Evolutionary conservation across 2,329 filamentous ascomycete species (phyloP).

Genomic region (Beauveria caledonica): DNA sequence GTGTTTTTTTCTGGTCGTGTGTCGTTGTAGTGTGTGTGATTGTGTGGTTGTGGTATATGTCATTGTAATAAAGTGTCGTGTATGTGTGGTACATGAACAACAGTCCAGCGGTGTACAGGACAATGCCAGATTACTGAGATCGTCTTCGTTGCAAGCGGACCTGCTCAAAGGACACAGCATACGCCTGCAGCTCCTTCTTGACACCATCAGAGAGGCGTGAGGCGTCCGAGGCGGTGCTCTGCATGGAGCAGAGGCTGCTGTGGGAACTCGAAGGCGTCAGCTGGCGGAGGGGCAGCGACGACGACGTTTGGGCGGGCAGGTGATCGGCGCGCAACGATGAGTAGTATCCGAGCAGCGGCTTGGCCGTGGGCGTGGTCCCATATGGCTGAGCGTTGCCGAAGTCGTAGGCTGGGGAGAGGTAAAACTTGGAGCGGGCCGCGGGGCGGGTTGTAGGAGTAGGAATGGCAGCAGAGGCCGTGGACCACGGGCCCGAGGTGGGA

Average conservation of each 20-base stretch:
- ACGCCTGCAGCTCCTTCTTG: conserved; percentile 71
- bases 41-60: conserved; percentile 16
- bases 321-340: conserved; percentile 21
- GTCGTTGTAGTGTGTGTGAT: conserved; percentile 14
- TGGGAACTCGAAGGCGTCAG: conserved; percentile 71
- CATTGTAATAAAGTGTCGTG: conserved; percentile 16
- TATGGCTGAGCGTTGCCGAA: conserved; percentile 58
- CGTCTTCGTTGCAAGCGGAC: conserved; percentile 54
- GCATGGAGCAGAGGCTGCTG: conserved; percentile 74
- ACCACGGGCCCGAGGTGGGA: conserved; percentile 43
- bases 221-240: conserved; percentile 47
- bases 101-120: conserved; percentile 1
- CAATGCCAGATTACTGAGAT: conserved; percentile 36
- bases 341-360: conserved; percentile 19
- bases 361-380: conserved; percentile 38
- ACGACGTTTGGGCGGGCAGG: not conserved
- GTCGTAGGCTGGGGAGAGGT: conserved; percentile 67
- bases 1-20: not conserved
- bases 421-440: conserved; percentile 41
- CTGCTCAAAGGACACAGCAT: conserved; percentile 84
- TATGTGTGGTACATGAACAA: conserved; percentile 13
- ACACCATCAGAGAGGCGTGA: conserved; percentile 64
- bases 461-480: conserved; percentile 23
- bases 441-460: conserved; percentile 15
- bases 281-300: conserved; percentile 25